A percentile compares a stretch with the other conserved stretches of the same genome.
Evolutionary conservation across 2,329 filamentous ascomycete species (phyloP).

Genomic region (Sporothrix schenckii): DNA sequence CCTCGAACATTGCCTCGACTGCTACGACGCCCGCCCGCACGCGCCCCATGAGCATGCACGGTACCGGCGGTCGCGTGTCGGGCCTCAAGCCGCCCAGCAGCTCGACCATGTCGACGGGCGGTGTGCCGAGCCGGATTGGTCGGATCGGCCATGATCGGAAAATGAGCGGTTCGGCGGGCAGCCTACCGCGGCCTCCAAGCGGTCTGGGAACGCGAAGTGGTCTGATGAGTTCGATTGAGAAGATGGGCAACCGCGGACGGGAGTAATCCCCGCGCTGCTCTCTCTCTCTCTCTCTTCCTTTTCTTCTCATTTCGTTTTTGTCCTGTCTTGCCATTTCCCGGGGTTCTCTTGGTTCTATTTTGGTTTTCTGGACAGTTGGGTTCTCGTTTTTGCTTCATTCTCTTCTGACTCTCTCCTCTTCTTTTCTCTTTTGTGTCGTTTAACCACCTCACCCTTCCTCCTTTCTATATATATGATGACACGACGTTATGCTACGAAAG

Average conservation of each 20-base stretch:
- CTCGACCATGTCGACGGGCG: conserved; percentile 39
- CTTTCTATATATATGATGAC: conserved; percentile 31
- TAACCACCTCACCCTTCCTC: conserved; percentile 12
- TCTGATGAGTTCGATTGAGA: conserved; percentile 83
- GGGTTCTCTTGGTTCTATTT: conserved; percentile 8
- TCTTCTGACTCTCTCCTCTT: neutral
- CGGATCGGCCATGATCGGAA: conserved; percentile 51
- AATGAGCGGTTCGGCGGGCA: conserved; percentile 47
- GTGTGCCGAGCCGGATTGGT: conserved; percentile 53
- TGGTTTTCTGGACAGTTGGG: neutral
- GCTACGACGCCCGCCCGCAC: conserved; percentile 37
- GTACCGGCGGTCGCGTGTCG: conserved; percentile 42
- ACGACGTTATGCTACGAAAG: conserved; percentile 32
- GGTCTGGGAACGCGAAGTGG: conserved; percentile 61
- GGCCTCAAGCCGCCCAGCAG: conserved; percentile 65
- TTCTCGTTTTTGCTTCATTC: neutral
- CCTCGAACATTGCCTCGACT: conserved; percentile 34
- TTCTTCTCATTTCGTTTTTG: neutral
- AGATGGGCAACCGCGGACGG: conserved; percentile 70
- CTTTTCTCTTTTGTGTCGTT: conserved; percentile 2
- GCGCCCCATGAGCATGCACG: conserved; percentile 36
- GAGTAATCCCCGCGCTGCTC: conserved; percentile 36
- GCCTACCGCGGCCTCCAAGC: conserved; percentile 55
- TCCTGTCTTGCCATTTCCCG: neutral
- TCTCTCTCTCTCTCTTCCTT: neutral